Percentiles rank a stretch among this genome's conserved stretches.
These are phyloP conservation scores for Aureobasidium melanogenum DNA, from an alignment of 2,329 filamentous ascomycete species.

Conservation along the genomic window DNA sequence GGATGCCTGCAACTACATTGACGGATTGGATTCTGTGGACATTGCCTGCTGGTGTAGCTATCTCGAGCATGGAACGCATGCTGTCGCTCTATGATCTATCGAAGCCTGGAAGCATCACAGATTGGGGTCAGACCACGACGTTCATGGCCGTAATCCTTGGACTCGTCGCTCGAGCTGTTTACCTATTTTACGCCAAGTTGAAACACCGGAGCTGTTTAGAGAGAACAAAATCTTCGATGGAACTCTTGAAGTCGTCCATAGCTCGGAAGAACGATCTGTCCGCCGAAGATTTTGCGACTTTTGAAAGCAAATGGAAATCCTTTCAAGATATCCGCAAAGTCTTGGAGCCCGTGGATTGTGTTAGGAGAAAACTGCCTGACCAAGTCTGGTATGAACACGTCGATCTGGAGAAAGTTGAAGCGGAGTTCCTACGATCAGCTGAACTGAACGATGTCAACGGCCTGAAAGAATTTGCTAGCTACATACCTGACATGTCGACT, in stretches of 20 bases:
- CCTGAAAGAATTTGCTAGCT: background rate
- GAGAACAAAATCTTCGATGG: background rate
- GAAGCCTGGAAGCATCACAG: background rate
- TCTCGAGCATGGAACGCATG: background rate
- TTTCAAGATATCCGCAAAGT: background rate
- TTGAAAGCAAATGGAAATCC: background rate
- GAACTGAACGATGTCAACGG: background rate
- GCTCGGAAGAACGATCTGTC: background rate
- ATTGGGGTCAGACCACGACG: background rate
- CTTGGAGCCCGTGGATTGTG: background rate
- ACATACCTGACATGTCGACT: background rate
- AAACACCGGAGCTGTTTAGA: background rate
- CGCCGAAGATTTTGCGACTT: background rate
- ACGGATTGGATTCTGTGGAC: background rate
- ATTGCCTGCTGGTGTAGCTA: background rate
- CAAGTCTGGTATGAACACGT: background rate
- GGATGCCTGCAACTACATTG: background rate
- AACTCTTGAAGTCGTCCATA: background rate
- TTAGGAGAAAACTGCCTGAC: background rate
- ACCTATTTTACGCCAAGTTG: background rate
- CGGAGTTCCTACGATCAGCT: background rate
- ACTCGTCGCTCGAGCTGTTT: background rate
- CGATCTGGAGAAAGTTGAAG: background rate
- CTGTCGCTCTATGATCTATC: background rate
- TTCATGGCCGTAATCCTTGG: background rate